Base-by-base conservation (phyloP, 257 asterid species). In the Voacanga thouarsii region DNA sequence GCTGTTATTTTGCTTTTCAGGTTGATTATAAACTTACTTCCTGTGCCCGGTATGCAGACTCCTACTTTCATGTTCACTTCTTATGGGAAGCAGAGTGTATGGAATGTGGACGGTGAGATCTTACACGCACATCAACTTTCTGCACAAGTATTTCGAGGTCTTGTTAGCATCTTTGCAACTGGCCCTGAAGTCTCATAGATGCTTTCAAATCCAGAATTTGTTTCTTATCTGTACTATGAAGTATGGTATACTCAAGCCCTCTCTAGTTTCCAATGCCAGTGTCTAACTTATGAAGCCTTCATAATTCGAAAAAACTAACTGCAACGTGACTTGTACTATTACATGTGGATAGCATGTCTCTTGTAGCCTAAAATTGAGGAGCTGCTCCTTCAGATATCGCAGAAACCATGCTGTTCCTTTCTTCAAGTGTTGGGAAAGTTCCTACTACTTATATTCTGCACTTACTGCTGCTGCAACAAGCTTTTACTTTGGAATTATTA, bases 41-140 rank as follows among this genome's bases (percentile, higher is more conserved):
- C 78, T 75, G 63, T 64, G 71, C 47, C 33, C 64, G 68, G 37
- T 61, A 5, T 11, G 63, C 87, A 96, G 99, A 96, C 99, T 68
- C 84, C 87, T 26, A 93, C 94, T 49, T 96, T 96, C 87, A 93
- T 93, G 60, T 96, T 96, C 94, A 93, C 89, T 60, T 93, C 99
- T 41, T 81, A 77, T 0, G 99, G 99, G 19, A 86, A 85, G 87
- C 92, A 93, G 85, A 96, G 97, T 6, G 88, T 89, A 18, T 96
- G 98, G 98, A 95, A 95, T 75, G 91, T 95, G 69, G 99, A 95
- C 44, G 99, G 99, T 16, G 97, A 95, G 91, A 84, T 88, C 70
- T 89, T 95, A 69, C 84, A 61, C 71, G 99, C 97, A 24, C 99
- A 93, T 72, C 84, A 85, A 87, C 92, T 96, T 73, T 92, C 99